phyloP scores from a whole-genome alignment of 1,284 basidiomycete genomes.

The Xerocomus minutiporus region DNA sequence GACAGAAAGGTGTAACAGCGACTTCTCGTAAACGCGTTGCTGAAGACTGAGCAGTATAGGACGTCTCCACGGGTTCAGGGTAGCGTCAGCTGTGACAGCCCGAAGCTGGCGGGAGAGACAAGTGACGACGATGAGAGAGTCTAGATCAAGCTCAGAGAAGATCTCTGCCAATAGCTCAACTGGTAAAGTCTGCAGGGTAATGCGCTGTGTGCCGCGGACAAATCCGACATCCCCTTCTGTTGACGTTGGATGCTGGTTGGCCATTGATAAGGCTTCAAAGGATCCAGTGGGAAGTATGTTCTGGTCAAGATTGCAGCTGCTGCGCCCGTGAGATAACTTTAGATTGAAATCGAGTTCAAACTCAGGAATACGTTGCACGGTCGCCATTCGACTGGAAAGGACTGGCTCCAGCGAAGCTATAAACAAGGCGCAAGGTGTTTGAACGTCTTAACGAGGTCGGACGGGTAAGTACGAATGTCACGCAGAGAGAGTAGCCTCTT shows the following conservation, averaged over 20 bases:
- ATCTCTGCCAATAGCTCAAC: slow-evolving; percentile 73
- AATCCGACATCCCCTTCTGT: not conserved
- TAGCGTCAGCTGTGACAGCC: slow-evolving; percentile 52
- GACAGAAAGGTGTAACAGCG: slow-evolving; percentile 55
- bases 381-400: no score
- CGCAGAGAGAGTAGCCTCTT: no score
- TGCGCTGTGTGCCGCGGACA: not conserved
- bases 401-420: no score
- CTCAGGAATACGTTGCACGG: no score
- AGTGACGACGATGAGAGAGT: slow-evolving; percentile 52
- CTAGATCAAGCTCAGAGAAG: slow-evolving; percentile 59
- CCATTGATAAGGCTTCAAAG: not conserved
- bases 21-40: slow-evolving; percentile 43
- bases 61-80: slow-evolving; percentile 67
- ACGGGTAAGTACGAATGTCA: no score
- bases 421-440: not conserved
- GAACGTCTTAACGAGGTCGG: no score
- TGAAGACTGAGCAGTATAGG: slow-evolving; percentile 59
- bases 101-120: slow-evolving; percentile 56
- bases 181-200: slow-evolving; percentile 51
- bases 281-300: no score
- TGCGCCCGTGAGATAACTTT: no score
- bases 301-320: no score
- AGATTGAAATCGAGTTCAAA: no score
- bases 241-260: not conserved